Percentiles rank a stretch among this genome's conserved stretches.
Conservation (phyloP, 163 green algal species). For the Scenedesmus sp. region DNA sequence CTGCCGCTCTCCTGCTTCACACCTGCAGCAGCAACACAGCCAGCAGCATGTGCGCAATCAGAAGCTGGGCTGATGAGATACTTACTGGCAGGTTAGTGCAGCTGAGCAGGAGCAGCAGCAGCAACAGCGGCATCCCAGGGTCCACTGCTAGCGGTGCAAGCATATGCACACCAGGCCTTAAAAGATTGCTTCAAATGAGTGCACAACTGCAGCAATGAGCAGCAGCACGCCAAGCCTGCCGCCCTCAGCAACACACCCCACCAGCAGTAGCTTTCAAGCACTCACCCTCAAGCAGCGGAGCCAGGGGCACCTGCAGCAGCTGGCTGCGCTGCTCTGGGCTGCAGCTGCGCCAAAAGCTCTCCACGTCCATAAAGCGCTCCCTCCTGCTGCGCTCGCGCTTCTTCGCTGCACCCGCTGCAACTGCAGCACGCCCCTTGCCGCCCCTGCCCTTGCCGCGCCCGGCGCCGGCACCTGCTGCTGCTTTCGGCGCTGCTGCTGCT, state of each 20-base stretch:
- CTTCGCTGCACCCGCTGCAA: constrained; percentile 17
- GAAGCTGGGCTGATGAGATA: constrained; percentile 53
- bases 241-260: constrained; percentile 36
- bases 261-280: constrained; percentile 56
- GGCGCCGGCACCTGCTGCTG: not conserved
- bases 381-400: constrained; percentile 60
- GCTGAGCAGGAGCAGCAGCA: not conserved
- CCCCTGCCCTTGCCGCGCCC: constrained; percentile 53
- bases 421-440: constrained; percentile 33
- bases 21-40: constrained; percentile 64
- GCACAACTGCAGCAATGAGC: not conserved
- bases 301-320: constrained; percentile 79
- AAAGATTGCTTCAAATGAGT: no score
- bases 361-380: constrained; percentile 79
- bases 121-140: not conserved
- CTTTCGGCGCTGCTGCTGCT: constrained; percentile 44
- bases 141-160: not conserved
- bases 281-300: constrained; percentile 70
- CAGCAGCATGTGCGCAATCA: constrained; percentile 54
- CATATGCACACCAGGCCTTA: not conserved
- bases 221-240: no score
- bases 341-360: constrained; percentile 76
- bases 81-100: not conserved
- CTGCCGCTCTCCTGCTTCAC: constrained; percentile 66
- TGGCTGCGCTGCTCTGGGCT: constrained; percentile 61